Percentiles rank a stretch among this genome's conserved stretches.
Conservation (phyloP, 805 yeast species). For the Teunomyces stri region DNA sequence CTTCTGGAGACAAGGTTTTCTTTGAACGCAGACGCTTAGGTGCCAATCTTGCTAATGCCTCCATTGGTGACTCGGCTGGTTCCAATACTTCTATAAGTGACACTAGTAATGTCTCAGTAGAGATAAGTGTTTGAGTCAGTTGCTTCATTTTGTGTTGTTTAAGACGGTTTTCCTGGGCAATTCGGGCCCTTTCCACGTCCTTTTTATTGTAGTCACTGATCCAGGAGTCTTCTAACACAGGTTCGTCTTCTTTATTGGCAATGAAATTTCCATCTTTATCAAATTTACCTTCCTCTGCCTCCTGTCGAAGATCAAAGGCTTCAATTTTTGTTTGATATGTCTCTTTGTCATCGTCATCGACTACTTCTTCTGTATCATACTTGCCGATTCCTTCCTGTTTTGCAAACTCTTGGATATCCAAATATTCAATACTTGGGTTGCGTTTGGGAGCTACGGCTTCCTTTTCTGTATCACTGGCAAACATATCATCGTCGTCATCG, state of each 20-base stretch:
- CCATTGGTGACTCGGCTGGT: slow-evolving; percentile 60
- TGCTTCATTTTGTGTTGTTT: neutral
- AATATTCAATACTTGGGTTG: slow-evolving; percentile 16
- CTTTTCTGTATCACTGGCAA: slow-evolving; percentile 28
- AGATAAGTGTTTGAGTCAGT: neutral
- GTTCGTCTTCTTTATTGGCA: slow-evolving; percentile 27
- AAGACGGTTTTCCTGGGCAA: slow-evolving; percentile 26
- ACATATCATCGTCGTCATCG: slow-evolving; percentile 34
- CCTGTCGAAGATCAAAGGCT: slow-evolving; percentile 59
- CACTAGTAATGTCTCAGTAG: slow-evolving; percentile 12
- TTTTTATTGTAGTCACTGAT: slow-evolving; percentile 29
- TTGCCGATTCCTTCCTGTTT: slow-evolving; percentile 14
- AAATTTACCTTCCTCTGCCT: slow-evolving; percentile 56
- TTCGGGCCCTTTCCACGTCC: slow-evolving; percentile 44
- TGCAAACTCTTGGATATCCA: slow-evolving; percentile 40
- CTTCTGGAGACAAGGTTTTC: slow-evolving; percentile 1
- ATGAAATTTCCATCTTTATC: slow-evolving; percentile 62
- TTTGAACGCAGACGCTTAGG: slow-evolving; percentile 18
- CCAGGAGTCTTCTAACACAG: slow-evolving; percentile 34
- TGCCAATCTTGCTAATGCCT: slow-evolving; percentile 47
- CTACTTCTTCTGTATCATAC: slow-evolving; percentile 22
- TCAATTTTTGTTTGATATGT: slow-evolving; percentile 48
- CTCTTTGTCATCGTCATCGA: slow-evolving; percentile 11
- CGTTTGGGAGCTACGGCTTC: slow-evolving; percentile 5
- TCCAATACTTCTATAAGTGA: slow-evolving; percentile 45